Evolutionary conservation across 1,284 basidiomycete genomes (phyloP).

Genomic region (Trametes sp.): DNA sequence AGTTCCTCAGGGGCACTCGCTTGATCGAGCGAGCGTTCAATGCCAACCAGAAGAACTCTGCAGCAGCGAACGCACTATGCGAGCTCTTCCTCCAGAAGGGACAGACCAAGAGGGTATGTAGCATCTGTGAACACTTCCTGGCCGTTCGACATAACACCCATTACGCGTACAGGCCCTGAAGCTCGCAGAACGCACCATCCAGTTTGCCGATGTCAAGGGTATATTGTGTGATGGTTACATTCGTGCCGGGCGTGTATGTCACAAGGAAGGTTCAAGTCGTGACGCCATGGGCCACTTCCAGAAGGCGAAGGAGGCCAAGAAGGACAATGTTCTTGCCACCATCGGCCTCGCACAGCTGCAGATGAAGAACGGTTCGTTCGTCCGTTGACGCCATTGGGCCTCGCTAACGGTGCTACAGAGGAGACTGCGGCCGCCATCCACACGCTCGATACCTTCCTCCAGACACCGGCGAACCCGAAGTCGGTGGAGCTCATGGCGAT

Average conservation of each 20-base stretch:
- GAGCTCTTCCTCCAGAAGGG: slow-evolving; percentile 78
- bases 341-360: slow-evolving; percentile 90
- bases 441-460: slow-evolving; percentile 84
- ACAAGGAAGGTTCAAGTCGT: slow-evolving; percentile 65
- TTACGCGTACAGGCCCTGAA: slow-evolving; percentile 72
- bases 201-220: slow-evolving; percentile 88
- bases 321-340: slow-evolving; percentile 70
- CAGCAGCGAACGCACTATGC: slow-evolving; percentile 80
- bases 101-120: slow-evolving; percentile 57
- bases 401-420: slow-evolving; percentile 50
- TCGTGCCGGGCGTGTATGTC: slow-evolving; percentile 80
- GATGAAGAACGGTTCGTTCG: slow-evolving; percentile 72
- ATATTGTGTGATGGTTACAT: slow-evolving; percentile 83
- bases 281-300: slow-evolving; percentile 80
- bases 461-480: slow-evolving; percentile 62
- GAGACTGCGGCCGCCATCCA: slow-evolving; percentile 85
- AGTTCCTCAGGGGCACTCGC: slow-evolving; percentile 69
- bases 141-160: not conserved
- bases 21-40: slow-evolving; percentile 79
- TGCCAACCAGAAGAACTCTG: slow-evolving; percentile 75
- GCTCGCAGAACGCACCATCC: slow-evolving; percentile 90
- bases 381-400: not conserved
- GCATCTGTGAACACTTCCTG: not conserved
- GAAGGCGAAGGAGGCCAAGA: slow-evolving; percentile 74
- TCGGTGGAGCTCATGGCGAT: slow-evolving; percentile 87